phyloP scores from a whole-genome alignment of 2,329 filamentous ascomycete genomes.

The Aspergillus sclerotialis region DNA sequence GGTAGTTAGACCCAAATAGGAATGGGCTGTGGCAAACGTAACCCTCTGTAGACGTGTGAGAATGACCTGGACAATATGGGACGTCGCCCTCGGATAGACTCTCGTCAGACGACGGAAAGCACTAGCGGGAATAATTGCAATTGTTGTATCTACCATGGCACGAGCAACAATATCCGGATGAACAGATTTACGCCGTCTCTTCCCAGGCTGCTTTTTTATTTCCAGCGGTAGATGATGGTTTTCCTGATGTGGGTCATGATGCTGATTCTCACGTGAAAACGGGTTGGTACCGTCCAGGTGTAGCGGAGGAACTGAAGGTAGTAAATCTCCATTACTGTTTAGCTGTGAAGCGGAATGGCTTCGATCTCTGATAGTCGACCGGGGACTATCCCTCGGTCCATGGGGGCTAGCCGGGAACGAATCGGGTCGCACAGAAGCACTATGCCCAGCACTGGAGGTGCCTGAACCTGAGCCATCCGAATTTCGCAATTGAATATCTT shows the following conservation, averaged over 20 bases:
- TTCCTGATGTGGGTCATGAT: background rate
- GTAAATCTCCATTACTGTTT: slow-evolving; percentile 22
- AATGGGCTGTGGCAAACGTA: slow-evolving; percentile 88
- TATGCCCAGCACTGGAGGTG: slow-evolving; percentile 25
- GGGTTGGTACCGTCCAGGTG: slow-evolving; percentile 52
- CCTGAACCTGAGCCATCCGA: slow-evolving; percentile 48
- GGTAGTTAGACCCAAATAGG: slow-evolving; percentile 83
- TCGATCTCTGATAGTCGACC: slow-evolving; percentile 14
- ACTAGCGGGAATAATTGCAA: slow-evolving; percentile 94
- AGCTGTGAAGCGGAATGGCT: slow-evolving; percentile 12
- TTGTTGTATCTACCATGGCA: slow-evolving; percentile 92
- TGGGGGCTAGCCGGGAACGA: slow-evolving; percentile 35
- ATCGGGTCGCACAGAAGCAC: slow-evolving; percentile 25
- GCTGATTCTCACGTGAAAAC: slow-evolving; percentile 8
- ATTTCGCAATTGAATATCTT: slow-evolving; percentile 75
- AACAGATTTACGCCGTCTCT: slow-evolving; percentile 58
- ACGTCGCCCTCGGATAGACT: slow-evolving; percentile 91
- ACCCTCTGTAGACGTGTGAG: slow-evolving; percentile 89
- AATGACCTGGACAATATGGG: slow-evolving; percentile 97
- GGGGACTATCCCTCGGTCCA: slow-evolving; percentile 21
- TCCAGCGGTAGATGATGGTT: slow-evolving; percentile 18
- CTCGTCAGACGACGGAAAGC: slow-evolving; percentile 88
- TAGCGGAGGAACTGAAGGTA: slow-evolving; percentile 66
- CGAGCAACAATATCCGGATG: slow-evolving; percentile 97
- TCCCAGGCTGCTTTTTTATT: slow-evolving; percentile 13